Evolutionary conservation across 2,329 filamentous ascomycete species (phyloP), one percentile per base, ranked within the genome.

Genomic region (Zasmidium cellare): DNA sequence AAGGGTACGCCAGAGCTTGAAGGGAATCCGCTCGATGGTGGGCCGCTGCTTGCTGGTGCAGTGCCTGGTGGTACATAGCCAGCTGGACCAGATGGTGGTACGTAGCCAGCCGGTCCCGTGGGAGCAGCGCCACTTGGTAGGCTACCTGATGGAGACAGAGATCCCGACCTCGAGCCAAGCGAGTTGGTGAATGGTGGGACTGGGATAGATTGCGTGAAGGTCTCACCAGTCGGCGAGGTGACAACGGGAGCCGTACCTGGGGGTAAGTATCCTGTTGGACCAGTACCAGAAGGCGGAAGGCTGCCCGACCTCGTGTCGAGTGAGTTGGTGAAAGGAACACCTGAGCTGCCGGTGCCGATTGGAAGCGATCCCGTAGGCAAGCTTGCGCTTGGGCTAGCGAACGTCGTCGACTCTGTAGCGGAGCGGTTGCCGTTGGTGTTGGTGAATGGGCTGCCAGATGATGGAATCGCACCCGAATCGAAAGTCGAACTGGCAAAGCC

Each of bases 381-480:
- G 12, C n/a, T 24, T 19, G 47, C 19, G 11, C n/a, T 24, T 41
- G 28, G 25, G 18, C 25, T 23, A 12, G 31, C 31, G 16, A 46
- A 22, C 3, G 31, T 28, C 25, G 25, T 28, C 25, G 25, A 28
- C 11, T 28, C 25, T 28, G 25, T 59, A 16, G 47, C 60, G 16
- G 54, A 59, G 23, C 56, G 41, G 9, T 53, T 48, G 2, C 24
- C 46, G 6, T 51, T 18, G 1, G 52, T 50, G 25, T 58, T 53
- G 14, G 49, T 51, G 45, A 58, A 61, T 23, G 56, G 56, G 9
- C 24, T 31, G 16, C 51, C 45, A 20, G 51, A 54, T 9, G 51
- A 47, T 54, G 44, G 24, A n/a, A 54, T 19, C 9, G 20, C 19
- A 22, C 56, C 59, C 12, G 61, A 61, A 12, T 46, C 54, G 7